Conservation (phyloP, 306 rosid species). For the Pueraria montana region DNA sequence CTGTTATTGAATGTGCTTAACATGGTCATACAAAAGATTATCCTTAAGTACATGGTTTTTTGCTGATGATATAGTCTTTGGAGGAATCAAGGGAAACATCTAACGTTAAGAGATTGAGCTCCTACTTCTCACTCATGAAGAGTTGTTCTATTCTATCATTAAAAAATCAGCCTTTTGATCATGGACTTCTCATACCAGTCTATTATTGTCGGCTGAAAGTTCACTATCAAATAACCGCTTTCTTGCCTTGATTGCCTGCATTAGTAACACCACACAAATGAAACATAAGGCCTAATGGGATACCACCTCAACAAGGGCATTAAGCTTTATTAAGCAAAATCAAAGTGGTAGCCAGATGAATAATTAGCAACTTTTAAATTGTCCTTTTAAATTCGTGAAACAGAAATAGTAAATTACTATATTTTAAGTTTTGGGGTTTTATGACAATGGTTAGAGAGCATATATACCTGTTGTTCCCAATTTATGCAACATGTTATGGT, state of each 20-base stretch:
- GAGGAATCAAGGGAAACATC: no score
- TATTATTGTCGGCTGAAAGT: conserved; percentile 15
- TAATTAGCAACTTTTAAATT: background rate
- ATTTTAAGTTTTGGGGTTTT: background rate
- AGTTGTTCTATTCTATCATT: background rate
- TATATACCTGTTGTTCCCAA: conserved; percentile 72
- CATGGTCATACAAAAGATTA: no score
- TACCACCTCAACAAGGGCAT: no score
- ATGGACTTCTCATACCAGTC: background rate
- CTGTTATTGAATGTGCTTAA: no score
- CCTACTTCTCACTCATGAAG: background rate
- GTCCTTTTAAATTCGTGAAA: conserved; percentile 1
- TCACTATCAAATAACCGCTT: background rate
- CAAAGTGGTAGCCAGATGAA: background rate
- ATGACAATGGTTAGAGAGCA: conserved; percentile 12
- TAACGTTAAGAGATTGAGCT: background rate
- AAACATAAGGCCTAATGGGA: background rate
- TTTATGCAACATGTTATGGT: conserved; percentile 57
- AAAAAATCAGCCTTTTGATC: background rate
- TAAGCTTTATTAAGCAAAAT: no score
- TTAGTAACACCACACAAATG: background rate
- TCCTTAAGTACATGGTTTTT: no score
- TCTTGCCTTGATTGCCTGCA: conserved; percentile 14
- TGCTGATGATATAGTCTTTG: no score
- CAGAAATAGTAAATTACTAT: background rate